phyloP scores from a whole-genome alignment of 108 stramenopile genomes.

The Ochromonas danica region DNA sequence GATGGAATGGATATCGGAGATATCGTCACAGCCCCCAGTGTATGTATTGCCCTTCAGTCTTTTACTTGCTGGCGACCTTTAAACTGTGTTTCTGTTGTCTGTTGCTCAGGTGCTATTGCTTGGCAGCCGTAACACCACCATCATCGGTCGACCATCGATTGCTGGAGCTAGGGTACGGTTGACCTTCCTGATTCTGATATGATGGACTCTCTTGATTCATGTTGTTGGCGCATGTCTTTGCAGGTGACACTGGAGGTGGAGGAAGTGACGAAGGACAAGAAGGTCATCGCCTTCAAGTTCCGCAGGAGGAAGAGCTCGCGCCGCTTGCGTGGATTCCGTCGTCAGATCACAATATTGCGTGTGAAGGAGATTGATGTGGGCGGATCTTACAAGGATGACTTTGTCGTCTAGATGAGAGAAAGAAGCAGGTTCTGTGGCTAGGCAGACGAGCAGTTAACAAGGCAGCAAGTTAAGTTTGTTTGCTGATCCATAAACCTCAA shows the following conservation, averaged over 20 bases:
- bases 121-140: neutral
- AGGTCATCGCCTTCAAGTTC: slow-evolving; percentile 1
- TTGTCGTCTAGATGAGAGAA: too few species aligned
- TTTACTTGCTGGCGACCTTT: neutral
- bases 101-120: neutral
- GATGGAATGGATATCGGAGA: neutral
- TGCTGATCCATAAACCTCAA: too few species aligned
- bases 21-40: neutral
- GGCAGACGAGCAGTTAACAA: too few species aligned
- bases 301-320: slow-evolving; percentile 6
- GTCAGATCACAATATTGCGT: neutral
- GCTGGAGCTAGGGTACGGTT: neutral
- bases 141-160: neutral
- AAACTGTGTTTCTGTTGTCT: neutral
- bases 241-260: slow-evolving; percentile 1
- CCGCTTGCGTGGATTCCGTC: neutral
- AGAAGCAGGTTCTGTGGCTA: too few species aligned
- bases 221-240: too few species aligned
- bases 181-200: neutral
- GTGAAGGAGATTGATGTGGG: neutral
- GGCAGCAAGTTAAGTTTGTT: too few species aligned
- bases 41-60: neutral
- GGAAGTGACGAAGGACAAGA: slow-evolving; percentile 15
- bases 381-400: too few species aligned
- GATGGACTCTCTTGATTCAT: neutral